Evolutionary conservation across 176 grass and related monocot species (phyloP), one percentile per base, ranked within the genome.

Genomic region (Zea luxurians): DNA sequence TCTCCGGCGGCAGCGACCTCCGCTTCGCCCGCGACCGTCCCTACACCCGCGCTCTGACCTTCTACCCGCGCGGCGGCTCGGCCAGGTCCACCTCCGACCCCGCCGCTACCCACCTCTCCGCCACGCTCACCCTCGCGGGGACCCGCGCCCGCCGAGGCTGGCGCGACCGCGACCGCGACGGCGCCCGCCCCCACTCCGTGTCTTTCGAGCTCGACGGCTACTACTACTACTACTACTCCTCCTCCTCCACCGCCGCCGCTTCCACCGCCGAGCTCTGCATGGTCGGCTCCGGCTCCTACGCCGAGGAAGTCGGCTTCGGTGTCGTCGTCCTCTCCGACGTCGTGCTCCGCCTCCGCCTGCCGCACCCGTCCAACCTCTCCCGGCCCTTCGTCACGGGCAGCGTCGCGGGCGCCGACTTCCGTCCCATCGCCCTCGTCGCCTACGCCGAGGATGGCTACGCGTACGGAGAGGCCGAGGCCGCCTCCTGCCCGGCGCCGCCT

Each of bases 201-300:
- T 78, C 75, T 3, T 78, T 78, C 61, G 34, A 65, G 5, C 75
- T 78, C 35, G 46, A 78, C 2, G 75, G 75, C 60, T 64, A 64
- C 61, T 66, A 55, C 16, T 1, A n/a, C 50, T 17, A 4, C 49
- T 15, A 37, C 72, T 60, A 27, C 75, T 50, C 61, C 58, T 2
- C 59, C 7, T 45, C 45, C 61, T 37, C 61, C 58, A 4, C 45
- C 45, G 45, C 44, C 13, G 0, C 71, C 37, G 2, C 13, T 52
- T 3, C 57, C 55, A 58, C 13, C 21, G 9, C 2, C 2, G 75
- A 78, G 34, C 75, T 78, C 34, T 78, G 75, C 75, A 78, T 78
- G 61, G 75, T 78, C 35, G 75, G 75, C 5, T 52, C 61, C 34
- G 75, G 75, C 0, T 65, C 61, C 0, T 78, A 78, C 75, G 75